A percentile compares a stretch with the other conserved stretches of the same genome.
Evolutionary conservation across 176 grass and related monocot species (phyloP).

Genomic region (Bonia amplexicaulis): DNA sequence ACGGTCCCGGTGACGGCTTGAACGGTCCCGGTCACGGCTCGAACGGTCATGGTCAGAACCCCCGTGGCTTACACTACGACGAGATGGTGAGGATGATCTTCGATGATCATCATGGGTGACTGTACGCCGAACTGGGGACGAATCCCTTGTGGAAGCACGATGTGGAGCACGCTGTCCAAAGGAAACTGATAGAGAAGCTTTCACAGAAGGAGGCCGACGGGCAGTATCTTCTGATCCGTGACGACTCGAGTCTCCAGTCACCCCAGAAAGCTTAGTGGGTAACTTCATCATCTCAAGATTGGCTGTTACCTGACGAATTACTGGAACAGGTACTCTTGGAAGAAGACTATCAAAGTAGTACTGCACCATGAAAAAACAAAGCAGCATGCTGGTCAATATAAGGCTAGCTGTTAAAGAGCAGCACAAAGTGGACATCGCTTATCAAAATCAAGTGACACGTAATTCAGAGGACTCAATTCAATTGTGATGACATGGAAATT

Average conservation of each 20-base stretch:
- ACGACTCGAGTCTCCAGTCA: conserved; percentile 72
- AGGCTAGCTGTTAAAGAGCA: neutral
- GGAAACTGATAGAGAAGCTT: conserved; percentile 88
- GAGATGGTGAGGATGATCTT: conserved; percentile 32
- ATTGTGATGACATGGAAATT: neutral
- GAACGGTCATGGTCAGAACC: conserved; percentile 13
- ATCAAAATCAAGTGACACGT: neutral
- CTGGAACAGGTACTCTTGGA: conserved; percentile 74
- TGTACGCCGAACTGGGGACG: conserved; percentile 66
- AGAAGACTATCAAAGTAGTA: conserved; percentile 94
- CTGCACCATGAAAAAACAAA: conserved; percentile 45
- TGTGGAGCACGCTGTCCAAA: conserved; percentile 93
- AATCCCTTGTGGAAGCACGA: conserved; percentile 80
- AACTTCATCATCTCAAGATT: conserved; percentile 89
- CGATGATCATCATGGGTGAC: conserved; percentile 25
- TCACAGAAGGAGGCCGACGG: conserved; percentile 84
- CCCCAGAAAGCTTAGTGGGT: conserved; percentile 73
- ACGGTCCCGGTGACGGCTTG: neutral
- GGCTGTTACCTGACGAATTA: conserved; percentile 64
- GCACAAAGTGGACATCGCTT: neutral
- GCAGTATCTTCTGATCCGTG: conserved; percentile 82
- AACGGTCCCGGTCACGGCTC: neutral
- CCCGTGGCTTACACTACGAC: conserved; percentile 9
- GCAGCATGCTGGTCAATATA: neutral
- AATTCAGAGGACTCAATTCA: neutral